Conservation (phyloP, 1,139 yeast species). For the Geotrichum citri-aurantii region DNA sequence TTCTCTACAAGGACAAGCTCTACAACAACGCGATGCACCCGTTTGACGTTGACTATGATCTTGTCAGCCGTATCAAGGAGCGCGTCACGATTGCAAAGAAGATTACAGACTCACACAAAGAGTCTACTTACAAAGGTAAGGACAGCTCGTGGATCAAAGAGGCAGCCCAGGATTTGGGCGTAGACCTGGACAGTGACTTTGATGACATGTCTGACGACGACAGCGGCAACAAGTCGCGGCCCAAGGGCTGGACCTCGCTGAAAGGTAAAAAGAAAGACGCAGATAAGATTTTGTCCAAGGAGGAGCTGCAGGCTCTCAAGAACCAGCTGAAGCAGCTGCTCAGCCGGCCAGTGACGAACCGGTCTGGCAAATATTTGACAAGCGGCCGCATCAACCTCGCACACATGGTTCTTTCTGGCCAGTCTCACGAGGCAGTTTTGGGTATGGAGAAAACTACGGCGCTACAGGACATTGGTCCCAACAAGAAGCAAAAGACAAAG, state of each 20-base stretch:
- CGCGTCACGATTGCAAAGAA: constrained; percentile 65
- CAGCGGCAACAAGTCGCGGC: constrained; percentile 46
- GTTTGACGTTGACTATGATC: constrained; percentile 71
- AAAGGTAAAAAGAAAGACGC: constrained; percentile 40
- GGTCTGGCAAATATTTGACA: constrained; percentile 59
- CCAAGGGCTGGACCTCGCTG: constrained; percentile 18
- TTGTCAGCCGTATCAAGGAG: constrained; percentile 62
- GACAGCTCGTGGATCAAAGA: constrained; percentile 77
- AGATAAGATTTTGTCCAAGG: constrained; percentile 33
- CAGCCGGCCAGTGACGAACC: constrained; percentile 43
- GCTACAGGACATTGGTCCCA: constrained; percentile 47
- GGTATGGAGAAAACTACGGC: constrained; percentile 72
- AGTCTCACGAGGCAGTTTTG: constrained; percentile 60
- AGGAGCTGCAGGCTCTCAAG: constrained; percentile 46
- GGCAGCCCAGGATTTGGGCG: constrained; percentile 91
- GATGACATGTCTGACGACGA: constrained; percentile 42
- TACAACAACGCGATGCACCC: constrained; percentile 43
- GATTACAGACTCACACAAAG: constrained; percentile 65
- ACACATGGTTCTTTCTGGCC: constrained; percentile 69
- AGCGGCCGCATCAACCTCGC: constrained; percentile 83
- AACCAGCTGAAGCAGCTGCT: constrained; percentile 55
- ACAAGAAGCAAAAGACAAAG: constrained; percentile 29
- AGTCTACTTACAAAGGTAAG: constrained; percentile 56
- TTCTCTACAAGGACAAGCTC: constrained; percentile 40
- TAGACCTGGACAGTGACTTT: constrained; percentile 61